Evolutionary conservation across 2,329 filamentous ascomycete genomes (phyloP), one percentile per base, ranked within the genome.

Genomic region (Apiospora phragmitis): DNA sequence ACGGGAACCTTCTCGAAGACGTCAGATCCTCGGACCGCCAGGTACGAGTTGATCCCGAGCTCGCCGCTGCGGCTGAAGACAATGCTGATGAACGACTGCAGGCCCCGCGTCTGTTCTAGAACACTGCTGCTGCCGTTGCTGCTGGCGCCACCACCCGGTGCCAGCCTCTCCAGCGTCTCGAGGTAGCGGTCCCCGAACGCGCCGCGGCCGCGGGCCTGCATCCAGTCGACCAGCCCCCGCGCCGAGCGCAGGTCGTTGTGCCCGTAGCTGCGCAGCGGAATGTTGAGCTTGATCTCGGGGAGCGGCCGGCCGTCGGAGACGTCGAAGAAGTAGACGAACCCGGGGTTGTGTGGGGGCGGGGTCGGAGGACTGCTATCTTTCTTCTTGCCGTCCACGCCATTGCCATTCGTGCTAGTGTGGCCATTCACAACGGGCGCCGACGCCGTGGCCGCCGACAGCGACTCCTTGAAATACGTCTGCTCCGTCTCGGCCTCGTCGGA

Each of bases 251-350:
- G 69, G 32, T 72, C 71, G 66, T 68, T 49, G 43, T 38, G 18
- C 35, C 29, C 35, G 59, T 69, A 69, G 69, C 68, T 68, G 42
- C 69, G 68, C 29, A 68, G 55, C 3, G 71, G 71, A 26, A 70
- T 51, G 67, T 42, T 66, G 26, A 62, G 67, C 42, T 72, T 72
- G 65, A 72, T 59, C 26, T 59, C 69, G 2, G 71, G 71, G 65
- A 70, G 42, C 16, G 43, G 68, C 68, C 51, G 67, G 67, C 69
- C 68, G 6, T 68, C 69, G 29, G 71, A 69, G 42, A 73, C 68
- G 42, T 73, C 69, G 47, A 73, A 71, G 68, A 67, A 73, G 71
- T 73, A 73, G 21, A 45, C 42, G 65, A 69, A 73, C 24, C 69
- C 71, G 8, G 65, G 49, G 65, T 66, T 59, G 32, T 49, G 43